A percentile compares a stretch with the other conserved stretches of the same genome.
Conservation (phyloP, 176 grass and related monocot genomes). For the Lolium multiflorum region DNA sequence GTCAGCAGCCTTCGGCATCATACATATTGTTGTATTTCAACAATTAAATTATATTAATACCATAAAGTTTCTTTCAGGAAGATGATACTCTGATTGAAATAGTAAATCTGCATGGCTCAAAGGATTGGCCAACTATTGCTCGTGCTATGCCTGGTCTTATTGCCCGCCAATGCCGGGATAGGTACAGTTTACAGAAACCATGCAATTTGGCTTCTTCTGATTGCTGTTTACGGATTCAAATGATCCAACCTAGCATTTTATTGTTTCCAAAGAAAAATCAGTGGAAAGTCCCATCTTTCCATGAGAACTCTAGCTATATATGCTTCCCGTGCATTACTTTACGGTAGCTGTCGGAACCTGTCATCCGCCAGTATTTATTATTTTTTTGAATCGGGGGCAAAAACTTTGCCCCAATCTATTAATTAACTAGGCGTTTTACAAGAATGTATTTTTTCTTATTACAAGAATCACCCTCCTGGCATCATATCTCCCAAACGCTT, state of each 20-base stretch:
- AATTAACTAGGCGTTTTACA: too few species aligned
- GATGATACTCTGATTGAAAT: conserved; percentile 52
- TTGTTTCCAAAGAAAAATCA: background rate
- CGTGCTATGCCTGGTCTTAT: conserved; percentile 48
- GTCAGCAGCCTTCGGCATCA: background rate
- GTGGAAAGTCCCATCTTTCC: background rate
- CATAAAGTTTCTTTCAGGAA: conserved; percentile 55
- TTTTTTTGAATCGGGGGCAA: too few species aligned
- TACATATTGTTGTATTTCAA: background rate
- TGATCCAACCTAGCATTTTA: background rate
- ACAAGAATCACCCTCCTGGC: too few species aligned
- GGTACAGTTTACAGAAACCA: conserved; percentile 45
- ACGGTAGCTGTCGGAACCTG: background rate
- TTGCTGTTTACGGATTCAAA: conserved; percentile 20
- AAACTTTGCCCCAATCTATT: too few species aligned
- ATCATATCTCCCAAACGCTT: too few species aligned
- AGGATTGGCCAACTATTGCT: conserved; percentile 54
- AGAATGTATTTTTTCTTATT: too few species aligned
- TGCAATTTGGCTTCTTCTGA: conserved; percentile 13
- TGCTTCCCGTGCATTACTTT: background rate
- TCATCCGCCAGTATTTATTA: background rate
- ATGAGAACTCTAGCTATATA: background rate
- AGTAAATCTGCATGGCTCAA: conserved; percentile 41
- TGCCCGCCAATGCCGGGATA: conserved; percentile 46
- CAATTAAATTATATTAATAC: background rate